These are phyloP conservation scores for Mycena rebaudengoi DNA, from an alignment of 768 basidiomycete genomes.

Conservation along the genomic window DNA sequence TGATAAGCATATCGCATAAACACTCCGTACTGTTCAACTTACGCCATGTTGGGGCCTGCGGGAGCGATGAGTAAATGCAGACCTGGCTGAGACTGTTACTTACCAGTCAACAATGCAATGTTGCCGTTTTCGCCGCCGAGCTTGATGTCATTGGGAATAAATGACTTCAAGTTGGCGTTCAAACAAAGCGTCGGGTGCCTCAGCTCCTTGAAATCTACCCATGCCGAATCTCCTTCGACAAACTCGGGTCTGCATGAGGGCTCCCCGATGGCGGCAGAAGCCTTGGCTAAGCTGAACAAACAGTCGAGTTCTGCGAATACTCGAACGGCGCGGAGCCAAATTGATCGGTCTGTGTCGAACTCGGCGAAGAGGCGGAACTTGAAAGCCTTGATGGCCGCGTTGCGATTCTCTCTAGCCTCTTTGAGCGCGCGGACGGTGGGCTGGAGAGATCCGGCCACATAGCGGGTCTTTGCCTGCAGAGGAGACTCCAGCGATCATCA, in stretches of 20 bases:
- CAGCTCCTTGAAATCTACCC: conserved; percentile 87
- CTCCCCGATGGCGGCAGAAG: conserved; percentile 89
- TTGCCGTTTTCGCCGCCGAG: conserved; percentile 80
- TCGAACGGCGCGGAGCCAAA: conserved; percentile 86
- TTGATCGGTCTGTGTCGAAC: conserved; percentile 81
- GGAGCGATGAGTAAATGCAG: not conserved
- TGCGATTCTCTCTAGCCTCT: conserved; percentile 92
- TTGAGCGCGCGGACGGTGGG: conserved; percentile 82
- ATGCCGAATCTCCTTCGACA: conserved; percentile 80
- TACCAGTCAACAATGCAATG: conserved; percentile 88
- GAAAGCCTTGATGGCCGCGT: conserved; percentile 82
- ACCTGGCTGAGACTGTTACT: conserved; percentile 30
- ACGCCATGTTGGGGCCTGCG: conserved; percentile 90
- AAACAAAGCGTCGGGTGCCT: conserved; percentile 88
- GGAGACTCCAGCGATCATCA: not conserved
- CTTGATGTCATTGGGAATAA: conserved; percentile 94
- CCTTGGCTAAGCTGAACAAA: conserved; percentile 88
- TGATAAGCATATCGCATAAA: not conserved
- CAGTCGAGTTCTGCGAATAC: conserved; percentile 97
- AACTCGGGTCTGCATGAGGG: conserved; percentile 94
- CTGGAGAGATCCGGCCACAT: conserved; percentile 77
- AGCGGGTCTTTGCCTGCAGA: conserved; percentile 74
- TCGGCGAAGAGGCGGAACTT: conserved; percentile 80
- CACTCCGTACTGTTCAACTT: conserved; percentile 35
- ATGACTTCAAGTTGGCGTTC: conserved; percentile 67